These are phyloP conservation scores for Lecanoromycetidae sp. DNA, from an alignment of 2,329 filamentous ascomycete genomes.

Conservation along the genomic window DNA sequence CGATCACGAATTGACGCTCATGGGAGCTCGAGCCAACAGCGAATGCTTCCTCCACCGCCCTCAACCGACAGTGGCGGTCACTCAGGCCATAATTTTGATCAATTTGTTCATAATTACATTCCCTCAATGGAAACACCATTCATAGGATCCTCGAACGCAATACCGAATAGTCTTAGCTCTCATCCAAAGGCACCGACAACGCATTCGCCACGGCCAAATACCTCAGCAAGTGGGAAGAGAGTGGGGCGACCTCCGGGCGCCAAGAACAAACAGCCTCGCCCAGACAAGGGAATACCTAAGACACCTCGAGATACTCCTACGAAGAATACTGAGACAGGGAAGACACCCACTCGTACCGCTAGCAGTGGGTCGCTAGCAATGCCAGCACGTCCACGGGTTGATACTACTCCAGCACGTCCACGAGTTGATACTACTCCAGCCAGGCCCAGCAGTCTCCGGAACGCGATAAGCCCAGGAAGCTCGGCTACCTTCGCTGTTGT, in stretches of 20 bases:
- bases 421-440: constrained; percentile 9
- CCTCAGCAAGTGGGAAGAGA: neutral
- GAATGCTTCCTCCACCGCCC: too few species aligned
- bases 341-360: neutral
- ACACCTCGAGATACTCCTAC: too few species aligned
- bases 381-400: neutral
- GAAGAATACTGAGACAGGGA: too few species aligned
- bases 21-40: neutral
- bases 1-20: neutral
- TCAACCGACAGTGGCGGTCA: too few species aligned
- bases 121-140: too few species aligned
- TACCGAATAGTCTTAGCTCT: neutral
- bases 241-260: constrained; percentile 11
- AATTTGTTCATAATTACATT: too few species aligned
- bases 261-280: constrained; percentile 8
- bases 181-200: neutral
- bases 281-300: constrained; percentile 11
- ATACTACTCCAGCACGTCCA: neutral
- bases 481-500: constrained; percentile 14
- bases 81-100: too few species aligned
- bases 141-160: too few species aligned
- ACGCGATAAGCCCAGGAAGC: constrained; percentile 13
- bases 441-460: constrained; percentile 13
- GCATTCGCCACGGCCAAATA: neutral
- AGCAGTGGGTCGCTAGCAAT: neutral